Percentiles rank a stretch among this genome's conserved stretches.
Evolutionary conservation across 2,329 filamentous ascomycete genomes (phyloP).

Genomic region (Dactylonectria estremocensis): DNA sequence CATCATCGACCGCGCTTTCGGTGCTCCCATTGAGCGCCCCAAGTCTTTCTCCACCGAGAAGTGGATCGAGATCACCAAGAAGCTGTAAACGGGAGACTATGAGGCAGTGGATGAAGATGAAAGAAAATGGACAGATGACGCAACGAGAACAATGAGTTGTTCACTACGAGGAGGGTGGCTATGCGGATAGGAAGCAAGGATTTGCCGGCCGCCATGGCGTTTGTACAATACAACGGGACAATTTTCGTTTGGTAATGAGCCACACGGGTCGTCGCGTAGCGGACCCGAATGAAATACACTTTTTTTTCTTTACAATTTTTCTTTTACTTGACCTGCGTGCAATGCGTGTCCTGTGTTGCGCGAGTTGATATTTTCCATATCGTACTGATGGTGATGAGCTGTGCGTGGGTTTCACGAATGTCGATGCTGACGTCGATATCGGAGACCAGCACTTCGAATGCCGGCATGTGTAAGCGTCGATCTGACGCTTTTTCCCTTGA

Average conservation of each 20-base stretch:
- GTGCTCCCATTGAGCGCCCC: slow-evolving; percentile 97
- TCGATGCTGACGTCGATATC: slow-evolving; percentile 9
- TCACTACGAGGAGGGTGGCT: slow-evolving; percentile 38
- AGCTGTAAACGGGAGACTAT: slow-evolving; percentile 73
- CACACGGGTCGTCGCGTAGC: slow-evolving; percentile 42
- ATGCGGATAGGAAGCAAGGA: slow-evolving; percentile 41
- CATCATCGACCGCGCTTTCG: slow-evolving; percentile 98
- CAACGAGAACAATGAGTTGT: slow-evolving; percentile 29
- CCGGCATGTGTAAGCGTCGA: slow-evolving; percentile 20
- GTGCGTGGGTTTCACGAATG: background rate
- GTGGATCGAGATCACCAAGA: slow-evolving; percentile 94
- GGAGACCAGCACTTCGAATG: slow-evolving; percentile 13
- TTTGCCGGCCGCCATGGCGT: slow-evolving; percentile 41
- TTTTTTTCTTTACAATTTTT: slow-evolving; percentile 41
- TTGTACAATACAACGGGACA: slow-evolving; percentile 50
- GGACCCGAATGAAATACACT: slow-evolving; percentile 38
- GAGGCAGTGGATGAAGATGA: slow-evolving; percentile 24
- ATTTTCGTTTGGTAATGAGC: slow-evolving; percentile 50
- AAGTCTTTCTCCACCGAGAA: slow-evolving; percentile 99
- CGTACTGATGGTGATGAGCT: background rate
- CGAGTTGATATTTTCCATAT: background rate
- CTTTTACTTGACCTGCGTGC: background rate
- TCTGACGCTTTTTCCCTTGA: slow-evolving; percentile 6
- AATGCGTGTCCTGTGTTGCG: background rate
- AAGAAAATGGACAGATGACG: slow-evolving; percentile 31